Evolutionary conservation across 2,329 filamentous ascomycete species (phyloP).

Genomic region (Daldinia sp.): DNA sequence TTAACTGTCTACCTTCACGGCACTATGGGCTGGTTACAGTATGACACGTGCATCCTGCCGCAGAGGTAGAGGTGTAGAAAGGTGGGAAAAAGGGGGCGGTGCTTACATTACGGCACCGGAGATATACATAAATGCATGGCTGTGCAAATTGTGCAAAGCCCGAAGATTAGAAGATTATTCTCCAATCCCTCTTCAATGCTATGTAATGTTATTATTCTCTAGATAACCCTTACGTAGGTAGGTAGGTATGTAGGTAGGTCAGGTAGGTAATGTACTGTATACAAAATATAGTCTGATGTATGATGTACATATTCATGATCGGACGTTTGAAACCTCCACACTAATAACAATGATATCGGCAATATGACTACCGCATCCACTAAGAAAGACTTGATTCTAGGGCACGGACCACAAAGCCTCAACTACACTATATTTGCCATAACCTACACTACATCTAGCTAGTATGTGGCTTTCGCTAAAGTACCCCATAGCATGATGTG

Average conservation of each 20-base stretch:
- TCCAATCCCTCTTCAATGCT: not conserved
- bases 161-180: not conserved
- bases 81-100: slow-evolving; percentile 35
- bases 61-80: slow-evolving; percentile 19
- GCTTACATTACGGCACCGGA: slow-evolving; percentile 25
- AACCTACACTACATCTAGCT: too few species aligned
- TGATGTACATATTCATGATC: slow-evolving; percentile 3
- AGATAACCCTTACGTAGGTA: too few species aligned
- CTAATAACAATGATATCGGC: slow-evolving; percentile 37
- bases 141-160: slow-evolving; percentile 37
- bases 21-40: slow-evolving; percentile 21
- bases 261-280: not conserved
- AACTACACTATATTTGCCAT: too few species aligned
- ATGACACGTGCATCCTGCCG: slow-evolving; percentile 34
- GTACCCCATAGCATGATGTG: too few species aligned
- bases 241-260: too few species aligned
- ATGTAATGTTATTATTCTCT: too few species aligned
- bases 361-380: slow-evolving; percentile 20
- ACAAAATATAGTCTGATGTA: not conserved
- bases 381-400: too few species aligned
- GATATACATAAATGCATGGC: slow-evolving; percentile 29
- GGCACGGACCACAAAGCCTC: too few species aligned
- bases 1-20: slow-evolving; percentile 13
- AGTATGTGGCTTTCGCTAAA: too few species aligned
- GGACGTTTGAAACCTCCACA: slow-evolving; percentile 28